Conservation (phyloP, 2,329 filamentous ascomycete genomes). For the Stagonosporopsis cucurbitacearum region DNA sequence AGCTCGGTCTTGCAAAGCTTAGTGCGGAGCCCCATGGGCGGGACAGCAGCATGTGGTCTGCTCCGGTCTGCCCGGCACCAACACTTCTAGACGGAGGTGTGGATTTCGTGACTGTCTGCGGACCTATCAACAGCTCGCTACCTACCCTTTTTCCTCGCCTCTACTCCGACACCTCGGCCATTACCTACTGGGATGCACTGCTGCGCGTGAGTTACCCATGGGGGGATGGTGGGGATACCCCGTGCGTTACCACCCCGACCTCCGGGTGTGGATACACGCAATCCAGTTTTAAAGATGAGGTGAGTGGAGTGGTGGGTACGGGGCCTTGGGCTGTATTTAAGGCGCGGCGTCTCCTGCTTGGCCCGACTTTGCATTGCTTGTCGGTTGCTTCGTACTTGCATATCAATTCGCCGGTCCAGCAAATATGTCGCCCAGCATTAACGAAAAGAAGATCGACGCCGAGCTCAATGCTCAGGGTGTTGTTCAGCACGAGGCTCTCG, state of each 20-base stretch:
- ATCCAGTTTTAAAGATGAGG: not conserved
- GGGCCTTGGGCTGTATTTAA: slow-evolving; percentile 17
- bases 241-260: slow-evolving; percentile 11
- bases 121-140: slow-evolving; percentile 19
- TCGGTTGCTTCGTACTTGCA: slow-evolving; percentile 16
- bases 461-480: slow-evolving; percentile 20
- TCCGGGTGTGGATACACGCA: slow-evolving; percentile 5
- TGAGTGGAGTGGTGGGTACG: not conserved
- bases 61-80: not conserved
- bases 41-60: not conserved
- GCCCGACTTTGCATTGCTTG: slow-evolving; percentile 16
- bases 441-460: slow-evolving; percentile 11
- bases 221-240: slow-evolving; percentile 4
- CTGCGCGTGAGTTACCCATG: slow-evolving; percentile 10
- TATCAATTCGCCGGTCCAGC: slow-evolving; percentile 7
- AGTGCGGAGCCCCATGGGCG: slow-evolving; percentile 30
- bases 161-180: slow-evolving; percentile 4
- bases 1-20: slow-evolving; percentile 23
- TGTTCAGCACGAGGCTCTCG: slow-evolving; percentile 25
- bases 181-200: slow-evolving; percentile 3
- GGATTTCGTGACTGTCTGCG: not conserved
- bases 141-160: slow-evolving; percentile 6
- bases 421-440: slow-evolving; percentile 18
- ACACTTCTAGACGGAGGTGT: slow-evolving; percentile 6
- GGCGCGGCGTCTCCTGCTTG: slow-evolving; percentile 8